Conservation (phyloP, 139 green algal genomes). For the Tetradesmus lagerheimii region DNA sequence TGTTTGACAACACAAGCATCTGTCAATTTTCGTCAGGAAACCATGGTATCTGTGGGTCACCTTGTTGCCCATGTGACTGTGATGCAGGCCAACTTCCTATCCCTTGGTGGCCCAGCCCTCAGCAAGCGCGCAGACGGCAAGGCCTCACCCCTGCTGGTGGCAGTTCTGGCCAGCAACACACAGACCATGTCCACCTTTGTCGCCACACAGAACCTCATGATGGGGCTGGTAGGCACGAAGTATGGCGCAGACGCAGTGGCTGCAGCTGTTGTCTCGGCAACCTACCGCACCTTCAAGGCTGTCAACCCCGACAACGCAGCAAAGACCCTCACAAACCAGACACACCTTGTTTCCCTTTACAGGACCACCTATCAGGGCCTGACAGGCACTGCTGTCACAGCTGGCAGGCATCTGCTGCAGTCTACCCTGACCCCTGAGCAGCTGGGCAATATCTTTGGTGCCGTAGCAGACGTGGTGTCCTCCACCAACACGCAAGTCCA, state of each 20-base stretch:
- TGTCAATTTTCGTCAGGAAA: no score
- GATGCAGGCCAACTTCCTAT: constrained; percentile 31
- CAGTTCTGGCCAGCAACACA: constrained; percentile 5
- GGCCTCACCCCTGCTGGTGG: neutral
- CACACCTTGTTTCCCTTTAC: neutral
- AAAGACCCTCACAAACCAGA: neutral
- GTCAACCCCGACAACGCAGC: neutral
- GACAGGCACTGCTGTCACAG: neutral
- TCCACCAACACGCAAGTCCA: neutral
- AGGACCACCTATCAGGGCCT: neutral
- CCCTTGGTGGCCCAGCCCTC: neutral
- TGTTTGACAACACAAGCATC: no score
- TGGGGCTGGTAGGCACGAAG: neutral
- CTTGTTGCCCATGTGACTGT: neutral
- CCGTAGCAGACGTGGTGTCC: neutral
- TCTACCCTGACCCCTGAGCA: neutral
- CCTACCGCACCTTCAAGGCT: neutral
- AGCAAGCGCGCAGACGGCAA: neutral
- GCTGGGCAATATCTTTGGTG: neutral
- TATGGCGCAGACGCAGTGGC: neutral
- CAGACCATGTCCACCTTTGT: neutral
- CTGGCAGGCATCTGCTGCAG: neutral
- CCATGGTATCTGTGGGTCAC: no score
- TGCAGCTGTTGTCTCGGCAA: neutral
- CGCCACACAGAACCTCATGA: neutral